Evolutionary conservation across 768 basidiomycete species (phyloP), one percentile per base, ranked within the genome.

Genomic region (Udeniomyces megalosporus): DNA sequence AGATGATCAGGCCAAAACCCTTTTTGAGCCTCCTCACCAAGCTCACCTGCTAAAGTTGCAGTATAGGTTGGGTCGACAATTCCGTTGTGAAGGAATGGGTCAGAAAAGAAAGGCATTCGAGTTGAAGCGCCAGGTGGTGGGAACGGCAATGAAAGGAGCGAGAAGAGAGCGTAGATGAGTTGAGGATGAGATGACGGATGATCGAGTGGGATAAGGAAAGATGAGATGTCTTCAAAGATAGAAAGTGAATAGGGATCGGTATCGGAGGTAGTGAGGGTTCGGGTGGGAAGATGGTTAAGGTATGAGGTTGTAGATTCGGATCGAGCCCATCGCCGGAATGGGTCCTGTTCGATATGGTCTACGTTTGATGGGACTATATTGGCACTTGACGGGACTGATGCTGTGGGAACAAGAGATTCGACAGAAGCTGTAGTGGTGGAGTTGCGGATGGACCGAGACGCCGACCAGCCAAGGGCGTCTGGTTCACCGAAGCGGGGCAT

Each of bases 91-190:
- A 76, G 68, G 66, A 74, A 72, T 2, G 73, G 68, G 62, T 76
- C 75, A 10, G 56, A 67, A 2, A 68, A 67, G 46, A 71, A 70
- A 0, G 71, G 62, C 0, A 70, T 67, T n/a, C 69, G 69, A 5
- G 75, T 73, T 1, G 73, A 67, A 8, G 67, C 60, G 24, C 71
- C 74, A 4, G 72, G 72, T 10, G 73, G 73, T 3, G 67, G 59
- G 58, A 76, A 70, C 0, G 74, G 72, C 29, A 76, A 65, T 17
- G 71, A 74, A 31, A 76, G 67, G 66, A 74, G 75, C 24, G 69
- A 68, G 56, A 77, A 68, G 59, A 71, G 72, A 4, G 73, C 70
- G 66, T 74, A 75, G 28, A 73, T 63, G 50, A 75, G 69, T 48
- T 75, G 73, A 1, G 70, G 66, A 20, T 71, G 67, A 17, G 69